Percentiles rank a stretch among this genome's conserved stretches.
Conservation (phyloP, 495 filamentous ascomycete genomes). For the Trichoderma erinaceum region DNA sequence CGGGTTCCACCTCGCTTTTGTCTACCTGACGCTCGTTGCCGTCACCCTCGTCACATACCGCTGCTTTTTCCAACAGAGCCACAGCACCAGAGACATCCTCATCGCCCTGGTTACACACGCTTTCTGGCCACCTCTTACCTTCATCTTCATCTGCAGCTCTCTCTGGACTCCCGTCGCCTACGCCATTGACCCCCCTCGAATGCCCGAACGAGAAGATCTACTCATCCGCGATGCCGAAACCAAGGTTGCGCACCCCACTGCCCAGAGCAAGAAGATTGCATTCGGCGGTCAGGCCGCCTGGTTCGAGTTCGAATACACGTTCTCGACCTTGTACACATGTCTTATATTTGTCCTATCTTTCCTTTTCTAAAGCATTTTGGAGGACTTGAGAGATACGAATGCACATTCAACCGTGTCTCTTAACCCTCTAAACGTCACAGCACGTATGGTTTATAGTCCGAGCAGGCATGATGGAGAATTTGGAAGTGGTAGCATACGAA, state of each 20-base stretch:
- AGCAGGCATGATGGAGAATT: background rate
- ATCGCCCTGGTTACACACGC: slow-evolving; percentile 41
- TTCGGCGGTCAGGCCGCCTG: slow-evolving; percentile 37
- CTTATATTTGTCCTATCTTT: slow-evolving; percentile 41
- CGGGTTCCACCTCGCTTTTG: slow-evolving; percentile 23
- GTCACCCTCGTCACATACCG: slow-evolving; percentile 32
- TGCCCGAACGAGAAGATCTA: slow-evolving; percentile 40
- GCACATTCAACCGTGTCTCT: slow-evolving; percentile 2
- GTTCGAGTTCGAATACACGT: slow-evolving; percentile 38
- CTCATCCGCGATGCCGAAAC: slow-evolving; percentile 39
- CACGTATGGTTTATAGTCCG: background rate
- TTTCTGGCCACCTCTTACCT: slow-evolving; percentile 43
- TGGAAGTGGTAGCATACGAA: background rate
- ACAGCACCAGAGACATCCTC: slow-evolving; percentile 27
- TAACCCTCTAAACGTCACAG: background rate
- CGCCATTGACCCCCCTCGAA: slow-evolving; percentile 37
- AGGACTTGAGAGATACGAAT: background rate
- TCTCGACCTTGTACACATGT: slow-evolving; percentile 33
- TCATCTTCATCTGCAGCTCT: slow-evolving; percentile 29
- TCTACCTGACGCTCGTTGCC: slow-evolving; percentile 36
- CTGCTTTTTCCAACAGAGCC: slow-evolving; percentile 28
- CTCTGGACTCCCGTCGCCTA: slow-evolving; percentile 33
- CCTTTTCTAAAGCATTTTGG: slow-evolving; percentile 12
- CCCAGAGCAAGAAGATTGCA: slow-evolving; percentile 37
- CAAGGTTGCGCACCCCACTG: slow-evolving; percentile 39